A percentile compares a stretch with the other conserved stretches of the same genome.
Evolutionary conservation across 345 rosid genomes (phyloP).

Genomic region (Hibiscus syriacus): DNA sequence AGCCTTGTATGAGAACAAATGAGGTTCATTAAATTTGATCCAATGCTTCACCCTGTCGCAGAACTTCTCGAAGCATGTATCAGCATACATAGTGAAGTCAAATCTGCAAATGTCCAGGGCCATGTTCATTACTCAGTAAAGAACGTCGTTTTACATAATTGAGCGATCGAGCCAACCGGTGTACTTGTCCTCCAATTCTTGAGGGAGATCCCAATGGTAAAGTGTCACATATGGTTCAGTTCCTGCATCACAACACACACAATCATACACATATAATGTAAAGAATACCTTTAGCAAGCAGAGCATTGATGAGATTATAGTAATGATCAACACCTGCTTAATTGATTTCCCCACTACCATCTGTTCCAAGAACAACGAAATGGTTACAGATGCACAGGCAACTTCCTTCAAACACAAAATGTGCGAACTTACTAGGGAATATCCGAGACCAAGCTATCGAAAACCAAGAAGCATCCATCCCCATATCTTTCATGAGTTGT

Average conservation of each 20-base stretch:
- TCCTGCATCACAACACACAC: conserved; percentile 22
- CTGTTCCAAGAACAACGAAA: conserved; percentile 16
- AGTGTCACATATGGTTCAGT: conserved; percentile 84
- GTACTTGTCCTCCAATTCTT: conserved; percentile 64
- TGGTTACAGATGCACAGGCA: too few species aligned
- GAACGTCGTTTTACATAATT: conserved; percentile 45
- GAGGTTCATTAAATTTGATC: conserved; percentile 93
- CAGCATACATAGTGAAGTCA: conserved; percentile 67
- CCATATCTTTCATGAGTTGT: too few species aligned
- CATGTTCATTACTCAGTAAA: background rate
- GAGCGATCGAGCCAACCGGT: conserved; percentile 69
- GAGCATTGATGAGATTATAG: conserved; percentile 69
- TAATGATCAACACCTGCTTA: conserved; percentile 89
- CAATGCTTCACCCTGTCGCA: conserved; percentile 92
- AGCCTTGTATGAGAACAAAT: conserved; percentile 75
- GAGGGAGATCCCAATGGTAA: conserved; percentile 99
- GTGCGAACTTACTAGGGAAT: conserved; percentile 51
- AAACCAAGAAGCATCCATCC: conserved; percentile 88
- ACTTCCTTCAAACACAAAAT: background rate
- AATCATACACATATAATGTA: background rate
- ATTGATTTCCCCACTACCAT: conserved; percentile 74
- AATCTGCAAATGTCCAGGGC: conserved; percentile 31
- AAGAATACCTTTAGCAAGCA: conserved; percentile 54
- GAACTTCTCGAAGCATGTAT: conserved; percentile 71
- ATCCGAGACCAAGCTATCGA: conserved; percentile 90